Evolutionary conservation across 2,329 filamentous ascomycete genomes (phyloP).

Genomic region (Xylariaceae sp.): DNA sequence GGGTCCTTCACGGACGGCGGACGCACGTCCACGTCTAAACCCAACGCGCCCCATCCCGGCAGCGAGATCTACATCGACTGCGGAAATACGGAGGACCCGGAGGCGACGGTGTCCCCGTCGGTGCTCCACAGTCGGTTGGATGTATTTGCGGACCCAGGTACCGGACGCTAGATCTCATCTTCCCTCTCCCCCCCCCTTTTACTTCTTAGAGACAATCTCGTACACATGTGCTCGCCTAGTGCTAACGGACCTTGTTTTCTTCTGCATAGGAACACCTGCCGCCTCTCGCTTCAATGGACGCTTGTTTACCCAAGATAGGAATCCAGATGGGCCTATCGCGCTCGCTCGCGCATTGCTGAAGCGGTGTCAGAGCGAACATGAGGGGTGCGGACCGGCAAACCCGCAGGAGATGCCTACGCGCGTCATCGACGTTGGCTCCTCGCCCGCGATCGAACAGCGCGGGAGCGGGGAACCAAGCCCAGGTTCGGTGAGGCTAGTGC

Average conservation of each 20-base stretch:
- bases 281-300: conserved; percentile 12
- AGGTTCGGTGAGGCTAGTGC: conserved; percentile 10
- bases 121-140: not conserved
- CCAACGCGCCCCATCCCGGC: not conserved
- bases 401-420: conserved; percentile 17
- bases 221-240: not conserved
- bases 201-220: not conserved
- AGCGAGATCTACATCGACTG: conserved; percentile 11
- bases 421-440: conserved; percentile 14
- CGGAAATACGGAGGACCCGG: conserved; percentile 6
- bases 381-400: conserved; percentile 10
- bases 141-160: conserved; percentile 22
- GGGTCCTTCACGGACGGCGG: conserved; percentile 4
- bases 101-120: not conserved
- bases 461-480: not conserved
- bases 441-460: not conserved
- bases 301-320: conserved; percentile 4
- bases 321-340: conserved; percentile 8
- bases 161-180: not conserved
- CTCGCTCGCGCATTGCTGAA: conserved; percentile 10
- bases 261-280: conserved; percentile 14
- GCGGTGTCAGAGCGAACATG: conserved; percentile 7
- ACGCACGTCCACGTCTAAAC: not conserved
- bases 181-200: not conserved
- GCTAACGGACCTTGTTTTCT: not conserved